Evolutionary conservation across 306 rosid species (phyloP).

Genomic region (Comarum palustre): DNA sequence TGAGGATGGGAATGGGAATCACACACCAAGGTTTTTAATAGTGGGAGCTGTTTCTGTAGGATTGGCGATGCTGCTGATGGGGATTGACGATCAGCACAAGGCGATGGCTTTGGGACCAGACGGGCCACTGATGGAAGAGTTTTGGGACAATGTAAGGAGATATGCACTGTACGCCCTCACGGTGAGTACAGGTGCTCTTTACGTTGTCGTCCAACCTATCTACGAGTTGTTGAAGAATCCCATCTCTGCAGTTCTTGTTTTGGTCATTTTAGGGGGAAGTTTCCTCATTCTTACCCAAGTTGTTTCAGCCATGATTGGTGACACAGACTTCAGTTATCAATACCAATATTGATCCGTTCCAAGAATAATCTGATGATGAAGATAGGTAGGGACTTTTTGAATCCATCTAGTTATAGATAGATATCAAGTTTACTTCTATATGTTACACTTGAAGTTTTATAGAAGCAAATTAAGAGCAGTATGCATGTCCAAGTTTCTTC

Average conservation of each 20-base stretch:
- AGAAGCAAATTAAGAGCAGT: background rate
- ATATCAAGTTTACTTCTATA: background rate
- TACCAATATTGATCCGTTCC: constrained; percentile 36
- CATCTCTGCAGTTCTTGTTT: constrained; percentile 68
- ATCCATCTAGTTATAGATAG: background rate
- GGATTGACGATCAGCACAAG: constrained; percentile 46
- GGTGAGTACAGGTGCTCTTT: constrained; percentile 82
- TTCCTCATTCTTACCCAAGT: constrained; percentile 68
- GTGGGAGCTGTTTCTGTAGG: constrained; percentile 73
- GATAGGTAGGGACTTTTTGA: background rate
- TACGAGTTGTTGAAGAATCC: constrained; percentile 77
- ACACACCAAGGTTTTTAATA: constrained; percentile 34
- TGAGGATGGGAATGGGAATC: constrained; percentile 5
- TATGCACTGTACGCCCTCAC: constrained; percentile 78
- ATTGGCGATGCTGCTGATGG: constrained; percentile 43
- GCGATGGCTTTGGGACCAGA: constrained; percentile 86
- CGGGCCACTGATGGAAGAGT: constrained; percentile 90
- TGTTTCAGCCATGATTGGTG: constrained; percentile 85
- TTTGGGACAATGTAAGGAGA: constrained; percentile 92
- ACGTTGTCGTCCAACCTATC: constrained; percentile 59
- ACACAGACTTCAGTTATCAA: constrained; percentile 67
- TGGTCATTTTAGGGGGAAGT: constrained; percentile 59
- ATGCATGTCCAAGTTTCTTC: background rate
- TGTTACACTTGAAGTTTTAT: background rate
- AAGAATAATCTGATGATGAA: background rate